These are phyloP conservation scores for Yamadazyma blattariae DNA, from an alignment of 1,139 yeast genomes.

Conservation along the genomic window DNA sequence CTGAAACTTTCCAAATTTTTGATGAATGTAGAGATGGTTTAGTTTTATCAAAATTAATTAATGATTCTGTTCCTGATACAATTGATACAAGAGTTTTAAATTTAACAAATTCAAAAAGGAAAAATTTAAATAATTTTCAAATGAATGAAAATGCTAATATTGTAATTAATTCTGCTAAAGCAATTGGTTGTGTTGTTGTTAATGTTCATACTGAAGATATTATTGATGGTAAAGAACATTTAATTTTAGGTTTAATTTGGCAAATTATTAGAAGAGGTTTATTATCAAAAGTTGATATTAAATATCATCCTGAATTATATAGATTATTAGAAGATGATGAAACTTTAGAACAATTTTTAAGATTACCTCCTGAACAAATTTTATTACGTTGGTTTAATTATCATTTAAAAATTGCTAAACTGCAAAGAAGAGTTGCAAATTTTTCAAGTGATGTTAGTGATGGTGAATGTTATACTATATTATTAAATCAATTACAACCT, in stretches of 20 bases:
- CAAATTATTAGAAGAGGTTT: constrained; percentile 96
- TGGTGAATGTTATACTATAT: constrained; percentile 91
- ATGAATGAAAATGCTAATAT: constrained; percentile 97
- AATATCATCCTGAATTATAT: constrained; percentile 93
- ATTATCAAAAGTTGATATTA: constrained; percentile 90
- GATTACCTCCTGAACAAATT: constrained; percentile 97
- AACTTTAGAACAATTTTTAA: constrained; percentile 91
- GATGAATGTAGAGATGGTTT: constrained; percentile 97
- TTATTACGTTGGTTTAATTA: constrained; percentile 96
- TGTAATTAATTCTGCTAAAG: constrained; percentile 96
- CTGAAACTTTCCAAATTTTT: constrained; percentile 91
- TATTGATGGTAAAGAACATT: constrained; percentile 94
- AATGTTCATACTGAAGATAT: constrained; percentile 97
- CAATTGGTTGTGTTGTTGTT: constrained; percentile 97
- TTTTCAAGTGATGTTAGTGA: constrained; percentile 87
- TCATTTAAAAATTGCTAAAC: constrained; percentile 91
- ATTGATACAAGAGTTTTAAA: constrained; percentile 97
- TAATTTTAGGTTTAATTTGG: constrained; percentile 95
- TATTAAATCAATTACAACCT: constrained; percentile 86
- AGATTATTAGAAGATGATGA: constrained; percentile 94
- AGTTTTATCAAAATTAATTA: constrained; percentile 87
- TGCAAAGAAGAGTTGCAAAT: constrained; percentile 81
- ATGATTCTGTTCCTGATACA: constrained; percentile 97
- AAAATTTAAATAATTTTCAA: constrained; percentile 87
- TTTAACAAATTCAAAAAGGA: constrained; percentile 70